Evolutionary conservation across 805 yeast species (phyloP), one percentile per base, ranked within the genome.

Genomic region (Tetrapisispora fleetii): DNA sequence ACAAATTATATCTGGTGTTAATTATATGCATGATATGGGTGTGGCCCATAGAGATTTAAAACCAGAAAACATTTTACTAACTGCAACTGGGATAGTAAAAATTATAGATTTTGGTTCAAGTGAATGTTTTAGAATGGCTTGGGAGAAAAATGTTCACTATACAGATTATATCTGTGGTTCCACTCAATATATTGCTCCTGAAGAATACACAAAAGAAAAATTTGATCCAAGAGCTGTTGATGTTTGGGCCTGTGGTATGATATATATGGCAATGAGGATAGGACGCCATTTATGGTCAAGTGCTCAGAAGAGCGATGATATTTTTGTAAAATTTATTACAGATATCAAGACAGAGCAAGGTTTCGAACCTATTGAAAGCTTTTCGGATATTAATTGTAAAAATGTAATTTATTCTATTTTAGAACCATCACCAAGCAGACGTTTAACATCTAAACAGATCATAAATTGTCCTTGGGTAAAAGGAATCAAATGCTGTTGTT

Each of bases 381-480:
- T 91, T 58, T 85, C 90, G 60, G 72, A 96, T 38, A 91, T 93
- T 1, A 73, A 95, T 58, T 90, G 98, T 63, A 74, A 96, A 48
- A 90, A 91, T 60, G 98, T 91, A 39, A 84, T 93, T 50, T 93
- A 91, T 64, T 86, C 95, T 24, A 85, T 91, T 48, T 71, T 93
- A 57, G 98, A 93, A 62, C 99, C 99, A 1, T 80, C 83, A 33
- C 95, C 99, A 3, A 72, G 76, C 17, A 76, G 97, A 57, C 76
- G 98, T 62, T 85, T 91, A 54, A 90, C 85, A 22, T 95, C 93
- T 13, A 79, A 80, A 57, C 97, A 91, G 67, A 79, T 90, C 27
- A 70, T 91, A 61, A 89, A 85, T 61, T 83, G 95, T 64, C 98
- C 91, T 65, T 91, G 98, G 98, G 95, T 95, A 0, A 72, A 97